A percentile compares a stretch with the other conserved stretches of the same genome.
Evolutionary conservation across 148 eudicot genomes (phyloP).

Genomic region (Beta vulgaris): DNA sequence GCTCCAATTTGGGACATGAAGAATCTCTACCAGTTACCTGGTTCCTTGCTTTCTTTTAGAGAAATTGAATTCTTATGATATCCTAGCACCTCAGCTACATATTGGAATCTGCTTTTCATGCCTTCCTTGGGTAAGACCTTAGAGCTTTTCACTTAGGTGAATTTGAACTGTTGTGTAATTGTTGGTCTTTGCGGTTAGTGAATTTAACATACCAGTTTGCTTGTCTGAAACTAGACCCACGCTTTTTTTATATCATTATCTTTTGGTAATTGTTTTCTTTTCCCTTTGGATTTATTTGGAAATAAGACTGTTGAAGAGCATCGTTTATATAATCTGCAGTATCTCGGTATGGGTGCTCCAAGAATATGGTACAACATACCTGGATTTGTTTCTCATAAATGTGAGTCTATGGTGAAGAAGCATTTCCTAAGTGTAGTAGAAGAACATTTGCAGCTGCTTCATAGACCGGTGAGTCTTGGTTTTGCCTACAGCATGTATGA

Average conservation of each 20-base stretch:
- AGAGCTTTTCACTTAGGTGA: background rate
- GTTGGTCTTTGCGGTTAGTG: background rate
- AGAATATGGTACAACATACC: conserved; percentile 77
- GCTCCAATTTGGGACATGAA: conserved; percentile 70
- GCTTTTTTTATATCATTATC: background rate
- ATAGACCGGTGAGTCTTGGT: conserved; percentile 45
- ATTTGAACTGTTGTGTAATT: background rate
- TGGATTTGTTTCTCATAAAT: conserved; percentile 41
- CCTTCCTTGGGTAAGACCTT: conserved; percentile 70
- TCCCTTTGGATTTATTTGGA: conserved; percentile 10
- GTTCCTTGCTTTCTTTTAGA: conserved; percentile 77
- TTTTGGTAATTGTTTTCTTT: background rate
- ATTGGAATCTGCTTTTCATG: conserved; percentile 92
- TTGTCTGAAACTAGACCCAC: background rate
- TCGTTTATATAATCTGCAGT: conserved; percentile 58
- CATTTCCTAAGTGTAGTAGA: conserved; percentile 32
- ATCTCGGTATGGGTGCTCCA: conserved; percentile 61
- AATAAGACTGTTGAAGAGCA: conserved; percentile 67
- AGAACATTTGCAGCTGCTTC: conserved; percentile 38
- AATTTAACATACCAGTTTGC: background rate
- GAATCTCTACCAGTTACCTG: conserved; percentile 49
- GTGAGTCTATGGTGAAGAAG: conserved; percentile 53
- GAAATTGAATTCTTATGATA: conserved; percentile 31
- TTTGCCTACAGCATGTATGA: background rate
- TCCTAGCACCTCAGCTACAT: conserved; percentile 49